Evolutionary conservation across 23 red algal species (phyloP), one percentile per base, ranked within the genome.

Genomic region (Gracilaria gracilis): DNA sequence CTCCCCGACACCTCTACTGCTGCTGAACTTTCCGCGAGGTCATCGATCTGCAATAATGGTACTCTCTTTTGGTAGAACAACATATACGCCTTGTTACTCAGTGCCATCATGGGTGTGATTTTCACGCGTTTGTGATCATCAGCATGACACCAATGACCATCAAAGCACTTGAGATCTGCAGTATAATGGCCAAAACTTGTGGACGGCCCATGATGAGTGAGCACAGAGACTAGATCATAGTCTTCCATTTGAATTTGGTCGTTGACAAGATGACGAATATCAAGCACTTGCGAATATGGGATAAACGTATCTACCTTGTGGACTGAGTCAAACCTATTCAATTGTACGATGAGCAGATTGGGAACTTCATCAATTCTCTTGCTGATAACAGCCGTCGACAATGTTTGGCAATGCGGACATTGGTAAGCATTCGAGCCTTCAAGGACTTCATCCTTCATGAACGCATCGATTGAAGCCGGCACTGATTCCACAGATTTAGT

Each of bases 21-120:
- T n/a, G n/a, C n/a, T n/a, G n/a, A n/a, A n/a, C n/a, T n/a, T n/a
- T n/a, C n/a, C n/a, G n/a, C n/a, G n/a, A n/a, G n/a, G n/a, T 75
- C 69, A 25, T 75, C 40, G 20, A 7, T 15, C 2, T 48, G 9
- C 20, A 9, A n/a, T 0, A 75, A 9, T 19, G 69, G 69, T 42
- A 9, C 46, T 46, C 35, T 40, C 36, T 75, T 48, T 46, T 75
- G 69, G 69, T 75, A 75, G n/a, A 75, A 75, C 5, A 75, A 37
- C 40, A 75, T 40, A n/a, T 75, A 75, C 0, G 69, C 69, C 15
- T 75, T 75, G 9, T 24, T 75, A 7, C 4, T 32, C 11, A 25
- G 19, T 14, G 69, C 35, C 69, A 17, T 24, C 2, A 17, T 0
- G 5, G 23, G 21, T 1, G 69, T 40, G 16, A 75, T 40, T 48